phyloP scores from a whole-genome alignment of 352 stramenopile genomes.

The Phytopythium vexans region DNA sequence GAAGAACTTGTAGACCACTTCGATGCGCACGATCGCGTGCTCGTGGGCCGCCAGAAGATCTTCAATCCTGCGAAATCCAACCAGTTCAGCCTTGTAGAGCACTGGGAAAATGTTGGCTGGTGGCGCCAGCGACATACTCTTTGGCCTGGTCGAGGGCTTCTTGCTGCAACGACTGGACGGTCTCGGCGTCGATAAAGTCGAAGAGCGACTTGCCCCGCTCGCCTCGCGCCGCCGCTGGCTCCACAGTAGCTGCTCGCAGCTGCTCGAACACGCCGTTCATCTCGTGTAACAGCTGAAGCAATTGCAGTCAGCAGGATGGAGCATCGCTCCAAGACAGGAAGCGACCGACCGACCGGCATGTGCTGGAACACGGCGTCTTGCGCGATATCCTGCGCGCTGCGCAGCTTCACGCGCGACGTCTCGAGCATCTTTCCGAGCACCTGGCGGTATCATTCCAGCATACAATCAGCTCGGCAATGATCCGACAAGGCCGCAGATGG shows the following conservation, averaged over 20 bases:
- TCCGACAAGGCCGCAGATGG: background rate
- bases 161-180: slow-evolving; percentile 73
- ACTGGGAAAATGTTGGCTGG: background rate
- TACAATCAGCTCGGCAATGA: too few species aligned
- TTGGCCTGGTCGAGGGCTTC: slow-evolving; percentile 69
- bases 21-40: slow-evolving; percentile 56
- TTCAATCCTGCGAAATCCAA: slow-evolving; percentile 42
- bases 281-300: slow-evolving; percentile 53
- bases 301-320: background rate
- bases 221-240: slow-evolving; percentile 47
- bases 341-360: slow-evolving; percentile 26
- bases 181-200: slow-evolving; percentile 82
- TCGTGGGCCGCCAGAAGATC: slow-evolving; percentile 60
- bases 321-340: background rate
- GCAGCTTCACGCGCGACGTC: slow-evolving; percentile 58
- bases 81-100: background rate
- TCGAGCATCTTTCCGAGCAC: slow-evolving; percentile 64
- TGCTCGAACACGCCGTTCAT: slow-evolving; percentile 76
- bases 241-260: slow-evolving; percentile 44
- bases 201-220: slow-evolving; percentile 74
- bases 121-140: slow-evolving; percentile 33
- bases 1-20: slow-evolving; percentile 64
- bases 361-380: slow-evolving; percentile 57
- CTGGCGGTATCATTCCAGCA: slow-evolving; percentile 10
- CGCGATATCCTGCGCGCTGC: slow-evolving; percentile 39